These are phyloP conservation scores for Beauveria caledonica DNA, from an alignment of 2,329 filamentous ascomycete species.

Conservation along the genomic window DNA sequence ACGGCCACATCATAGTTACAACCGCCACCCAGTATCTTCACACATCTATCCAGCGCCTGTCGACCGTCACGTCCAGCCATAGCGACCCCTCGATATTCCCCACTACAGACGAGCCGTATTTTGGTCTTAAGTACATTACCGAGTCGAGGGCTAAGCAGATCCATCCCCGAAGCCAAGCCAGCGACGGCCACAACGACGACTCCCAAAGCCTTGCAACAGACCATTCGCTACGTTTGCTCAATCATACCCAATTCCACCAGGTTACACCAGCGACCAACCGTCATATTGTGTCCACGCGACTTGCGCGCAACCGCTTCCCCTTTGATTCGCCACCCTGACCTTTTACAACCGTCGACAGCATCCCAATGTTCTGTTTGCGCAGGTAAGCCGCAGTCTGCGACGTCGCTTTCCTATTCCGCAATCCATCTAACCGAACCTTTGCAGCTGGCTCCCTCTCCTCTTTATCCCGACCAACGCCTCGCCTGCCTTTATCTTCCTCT, in stretches of 20 bases:
- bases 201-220: background rate
- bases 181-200: background rate
- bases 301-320: background rate
- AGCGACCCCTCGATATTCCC: background rate
- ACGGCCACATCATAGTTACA: background rate
- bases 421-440: background rate
- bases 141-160: background rate
- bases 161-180: background rate
- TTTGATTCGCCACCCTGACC: background rate
- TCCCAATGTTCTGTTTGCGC: constrained; percentile 53
- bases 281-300: too few species aligned
- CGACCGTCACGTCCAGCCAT: background rate
- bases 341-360: background rate
- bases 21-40: background rate
- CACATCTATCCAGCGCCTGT: background rate
- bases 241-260: background rate
- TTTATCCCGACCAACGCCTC: constrained; percentile 84
- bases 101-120: background rate
- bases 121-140: background rate
- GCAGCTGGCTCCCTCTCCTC: constrained; percentile 76
- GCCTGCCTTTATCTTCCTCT: constrained; percentile 76
- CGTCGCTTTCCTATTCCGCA: background rate
- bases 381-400: constrained; percentile 33
- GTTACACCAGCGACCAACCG: too few species aligned
- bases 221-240: background rate